These are phyloP conservation scores for Achaetomiella virescens DNA, from an alignment of 495 filamentous ascomycete species.

Conservation along the genomic window DNA sequence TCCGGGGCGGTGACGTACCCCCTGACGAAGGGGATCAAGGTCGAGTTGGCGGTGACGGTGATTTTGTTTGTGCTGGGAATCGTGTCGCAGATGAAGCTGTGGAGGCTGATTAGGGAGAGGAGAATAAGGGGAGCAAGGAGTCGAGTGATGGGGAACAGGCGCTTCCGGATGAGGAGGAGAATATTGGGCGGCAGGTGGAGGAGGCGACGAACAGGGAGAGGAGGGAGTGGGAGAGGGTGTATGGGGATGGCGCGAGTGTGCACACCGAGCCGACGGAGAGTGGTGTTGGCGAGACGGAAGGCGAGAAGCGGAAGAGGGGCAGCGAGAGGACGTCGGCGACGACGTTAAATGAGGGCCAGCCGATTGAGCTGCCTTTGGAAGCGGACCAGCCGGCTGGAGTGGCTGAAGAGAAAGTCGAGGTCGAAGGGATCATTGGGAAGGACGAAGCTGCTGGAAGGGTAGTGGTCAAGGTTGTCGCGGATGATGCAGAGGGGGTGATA, in stretches of 20 bases:
- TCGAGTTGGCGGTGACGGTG: conserved; percentile 75
- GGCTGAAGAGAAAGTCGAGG: conserved; percentile 21
- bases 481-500: conserved; percentile 27
- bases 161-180: conserved; percentile 64
- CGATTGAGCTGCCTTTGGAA: conserved; percentile 15
- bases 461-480: conserved; percentile 36
- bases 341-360: conserved; percentile 13
- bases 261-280: conserved; percentile 40
- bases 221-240: conserved; percentile 72
- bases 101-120: conserved; percentile 76
- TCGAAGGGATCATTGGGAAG: conserved; percentile 29
- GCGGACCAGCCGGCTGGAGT: conserved; percentile 15
- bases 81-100: conserved; percentile 78
- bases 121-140: conserved; percentile 55
- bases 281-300: conserved; percentile 47
- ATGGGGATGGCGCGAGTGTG: conserved; percentile 48
- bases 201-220: conserved; percentile 61
- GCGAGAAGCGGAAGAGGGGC: conserved; percentile 42
- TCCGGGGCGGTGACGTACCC: conserved; percentile 71
- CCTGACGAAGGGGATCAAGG: conserved; percentile 76
- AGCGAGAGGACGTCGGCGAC: conserved; percentile 27
- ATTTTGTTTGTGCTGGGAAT: conserved; percentile 68
- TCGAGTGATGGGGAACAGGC: conserved; percentile 50
- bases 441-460: conserved; percentile 28
- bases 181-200: conserved; percentile 61